Base-by-base conservation (phyloP, 1,284 basidiomycete species). In the Trichosporon ovoides region DNA sequence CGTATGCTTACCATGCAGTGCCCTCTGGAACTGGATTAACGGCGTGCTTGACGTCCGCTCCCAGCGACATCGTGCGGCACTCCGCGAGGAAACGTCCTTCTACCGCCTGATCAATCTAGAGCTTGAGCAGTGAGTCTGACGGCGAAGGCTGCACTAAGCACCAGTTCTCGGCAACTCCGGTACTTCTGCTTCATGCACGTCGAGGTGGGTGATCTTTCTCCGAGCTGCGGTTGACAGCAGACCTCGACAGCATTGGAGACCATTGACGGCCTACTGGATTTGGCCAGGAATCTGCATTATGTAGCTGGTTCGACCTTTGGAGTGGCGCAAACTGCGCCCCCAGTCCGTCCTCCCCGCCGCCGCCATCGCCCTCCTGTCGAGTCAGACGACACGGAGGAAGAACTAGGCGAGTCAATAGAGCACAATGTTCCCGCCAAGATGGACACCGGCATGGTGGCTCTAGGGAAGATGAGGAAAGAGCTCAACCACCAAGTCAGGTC, bases 41-140 rank as follows among this genome's bases (percentile, higher is more conserved):
- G 87, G 85, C 28, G 88, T 89, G 58, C 60, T 84, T 66, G 63
- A 61, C 4, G 51, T 56, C 12, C 38, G 56, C 11, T 53, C 51
- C 20, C 14, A 3, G 0, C 50, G 31, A 0, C 68, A 58, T 65
- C 85, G 85, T 49, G 73, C 81, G 2, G 76, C 74, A 3, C 78
- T 91, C 46, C 73, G 75, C n/a, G 69, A 78, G 28, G 83, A 83
- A 2, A 80, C 78, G 48, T 88, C 88, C 2, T 78, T 92, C 14
- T 87, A 90, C 66, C 84, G 87, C 55, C 86, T 91, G 80, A 87
- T 91, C 52, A 73, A 76, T 22, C 65, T 86, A 3, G 89, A 93
- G 68, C 80, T 85, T 28, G 80, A 83, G 38, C 85, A 91, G 89
- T 91, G 66, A 67, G 88, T 79, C 12, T 38, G 35, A 14, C 14